A percentile compares a stretch with the other conserved stretches of the same genome.
phyloP scores from a whole-genome alignment of 768 basidiomycete species.

The Mrakia blollopis region DNA sequence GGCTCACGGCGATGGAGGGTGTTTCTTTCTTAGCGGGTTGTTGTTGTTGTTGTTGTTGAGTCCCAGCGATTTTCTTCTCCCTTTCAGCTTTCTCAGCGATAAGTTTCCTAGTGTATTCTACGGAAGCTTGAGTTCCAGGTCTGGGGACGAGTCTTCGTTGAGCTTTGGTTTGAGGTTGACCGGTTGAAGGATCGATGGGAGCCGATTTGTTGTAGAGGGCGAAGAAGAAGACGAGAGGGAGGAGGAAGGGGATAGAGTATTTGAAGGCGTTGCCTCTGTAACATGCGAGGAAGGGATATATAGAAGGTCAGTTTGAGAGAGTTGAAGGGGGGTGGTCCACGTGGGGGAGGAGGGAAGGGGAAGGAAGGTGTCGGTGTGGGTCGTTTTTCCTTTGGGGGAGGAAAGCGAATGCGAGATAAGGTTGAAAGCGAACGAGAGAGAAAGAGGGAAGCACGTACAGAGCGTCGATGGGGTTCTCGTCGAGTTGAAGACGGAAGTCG shows the following conservation, averaged over 20 bases:
- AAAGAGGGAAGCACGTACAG: not conserved
- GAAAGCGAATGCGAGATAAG: not conserved
- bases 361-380: too few relatives aligned
- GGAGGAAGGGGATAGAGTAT: conserved; percentile 12
- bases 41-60: too few relatives aligned
- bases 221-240: conserved; percentile 10
- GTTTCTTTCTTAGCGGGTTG: not conserved
- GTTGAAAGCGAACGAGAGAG: not conserved
- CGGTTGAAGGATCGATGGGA: conserved; percentile 10
- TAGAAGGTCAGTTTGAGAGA: not conserved
- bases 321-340: too few relatives aligned
- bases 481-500: not conserved
- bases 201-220: not conserved
- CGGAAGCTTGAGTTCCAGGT: conserved; percentile 24
- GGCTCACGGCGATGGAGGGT: conserved; percentile 25
- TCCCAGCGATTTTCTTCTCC: not conserved
- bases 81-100: conserved; percentile 8
- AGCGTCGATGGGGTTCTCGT: conserved; percentile 4
- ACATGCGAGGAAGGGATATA: not conserved
- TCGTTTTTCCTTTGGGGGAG: conserved; percentile 7
- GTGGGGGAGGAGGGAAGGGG: not conserved
- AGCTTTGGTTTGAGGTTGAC: not conserved
- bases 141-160: conserved; percentile 25
- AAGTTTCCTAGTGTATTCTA: conserved; percentile 16
- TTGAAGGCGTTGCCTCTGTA: conserved; percentile 11